These are phyloP conservation scores for Debaryomycetaceae sp. DNA, from an alignment of 1,139 yeast species.

Conservation along the genomic window DNA sequence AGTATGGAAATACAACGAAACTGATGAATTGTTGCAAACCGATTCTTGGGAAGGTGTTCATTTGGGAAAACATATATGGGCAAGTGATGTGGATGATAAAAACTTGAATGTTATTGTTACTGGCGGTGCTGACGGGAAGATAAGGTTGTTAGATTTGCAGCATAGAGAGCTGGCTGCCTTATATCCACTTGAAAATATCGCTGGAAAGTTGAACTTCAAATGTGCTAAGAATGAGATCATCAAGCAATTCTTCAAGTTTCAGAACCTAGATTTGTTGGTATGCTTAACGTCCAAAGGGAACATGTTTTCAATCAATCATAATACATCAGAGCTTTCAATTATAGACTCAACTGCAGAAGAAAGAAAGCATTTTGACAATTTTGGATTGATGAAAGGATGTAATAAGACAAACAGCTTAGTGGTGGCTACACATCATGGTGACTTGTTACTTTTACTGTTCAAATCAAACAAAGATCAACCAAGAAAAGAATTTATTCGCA, in stretches of 20 bases:
- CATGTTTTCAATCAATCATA: slow-evolving; percentile 32
- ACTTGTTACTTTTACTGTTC: slow-evolving; percentile 45
- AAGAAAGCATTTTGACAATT: slow-evolving; percentile 33
- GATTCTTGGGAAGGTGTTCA: slow-evolving; percentile 55
- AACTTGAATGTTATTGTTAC: slow-evolving; percentile 53
- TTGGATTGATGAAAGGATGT: slow-evolving; percentile 52
- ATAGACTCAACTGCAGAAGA: slow-evolving; percentile 32
- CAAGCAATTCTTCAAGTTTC: slow-evolving; percentile 55
- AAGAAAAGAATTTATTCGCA: slow-evolving; percentile 19
- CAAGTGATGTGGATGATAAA: slow-evolving; percentile 55
- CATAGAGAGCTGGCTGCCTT: slow-evolving; percentile 11
- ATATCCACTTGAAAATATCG: slow-evolving; percentile 31
- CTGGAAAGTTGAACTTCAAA: slow-evolving; percentile 17
- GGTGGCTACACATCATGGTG: slow-evolving; percentile 54
- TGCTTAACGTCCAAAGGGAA: slow-evolving; percentile 65
- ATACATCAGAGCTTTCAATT: slow-evolving; percentile 9
- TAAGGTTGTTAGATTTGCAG: slow-evolving; percentile 52
- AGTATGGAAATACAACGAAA: slow-evolving; percentile 55
- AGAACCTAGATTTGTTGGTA: slow-evolving; percentile 37
- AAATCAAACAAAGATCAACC: slow-evolving; percentile 14
- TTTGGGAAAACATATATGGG: slow-evolving; percentile 86
- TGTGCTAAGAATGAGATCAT: slow-evolving; percentile 53
- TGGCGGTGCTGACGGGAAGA: slow-evolving; percentile 89
- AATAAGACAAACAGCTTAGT: slow-evolving; percentile 35
- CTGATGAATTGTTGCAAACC: slow-evolving; percentile 20